phyloP scores from a whole-genome alignment of 345 rosid genomes.

The Leavenworthia alabamica region DNA sequence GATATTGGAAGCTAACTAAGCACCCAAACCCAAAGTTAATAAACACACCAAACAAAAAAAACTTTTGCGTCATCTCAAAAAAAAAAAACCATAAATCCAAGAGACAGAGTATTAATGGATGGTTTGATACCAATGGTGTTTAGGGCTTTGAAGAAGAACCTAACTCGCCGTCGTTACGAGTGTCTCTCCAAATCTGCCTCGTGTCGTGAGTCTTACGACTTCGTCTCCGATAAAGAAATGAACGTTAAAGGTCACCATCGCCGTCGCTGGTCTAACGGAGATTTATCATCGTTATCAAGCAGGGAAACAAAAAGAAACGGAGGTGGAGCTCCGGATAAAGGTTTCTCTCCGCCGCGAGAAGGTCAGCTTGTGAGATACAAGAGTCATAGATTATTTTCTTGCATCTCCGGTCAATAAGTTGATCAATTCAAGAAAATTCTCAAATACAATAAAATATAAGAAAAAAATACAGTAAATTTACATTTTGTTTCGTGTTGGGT shows the following conservation, averaged over 20 bases:
- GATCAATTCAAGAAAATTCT: conserved; percentile 10
- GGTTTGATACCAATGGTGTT: conserved; percentile 69
- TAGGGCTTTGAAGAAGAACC: conserved; percentile 61
- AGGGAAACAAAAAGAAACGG: conserved; percentile 14
- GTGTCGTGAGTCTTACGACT: conserved; percentile 29
- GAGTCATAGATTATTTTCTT: conserved; percentile 62
- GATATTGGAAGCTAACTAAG: conserved; percentile 14
- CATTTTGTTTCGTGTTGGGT: neutral
- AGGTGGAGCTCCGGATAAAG: neutral
- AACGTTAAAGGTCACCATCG: conserved; percentile 32
- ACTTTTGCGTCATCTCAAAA: conserved; percentile 1
- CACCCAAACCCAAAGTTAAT: conserved; percentile 3
- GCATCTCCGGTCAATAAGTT: conserved; percentile 33
- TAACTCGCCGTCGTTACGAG: conserved; percentile 56
- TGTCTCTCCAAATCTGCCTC: conserved; percentile 52
- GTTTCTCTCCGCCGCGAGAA: conserved; percentile 14
- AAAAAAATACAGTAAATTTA: neutral
- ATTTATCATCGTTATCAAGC: conserved; percentile 31
- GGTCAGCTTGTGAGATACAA: conserved; percentile 50
- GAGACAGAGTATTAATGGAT: conserved; percentile 41
- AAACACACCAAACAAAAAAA: neutral
- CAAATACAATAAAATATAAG: neutral
- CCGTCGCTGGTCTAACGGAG: conserved; percentile 48
- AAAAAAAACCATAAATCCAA: neutral
- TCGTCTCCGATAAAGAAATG: neutral